Evolutionary conservation across 2,329 filamentous ascomycete species (phyloP).

Genomic region (Penicillium sp.): DNA sequence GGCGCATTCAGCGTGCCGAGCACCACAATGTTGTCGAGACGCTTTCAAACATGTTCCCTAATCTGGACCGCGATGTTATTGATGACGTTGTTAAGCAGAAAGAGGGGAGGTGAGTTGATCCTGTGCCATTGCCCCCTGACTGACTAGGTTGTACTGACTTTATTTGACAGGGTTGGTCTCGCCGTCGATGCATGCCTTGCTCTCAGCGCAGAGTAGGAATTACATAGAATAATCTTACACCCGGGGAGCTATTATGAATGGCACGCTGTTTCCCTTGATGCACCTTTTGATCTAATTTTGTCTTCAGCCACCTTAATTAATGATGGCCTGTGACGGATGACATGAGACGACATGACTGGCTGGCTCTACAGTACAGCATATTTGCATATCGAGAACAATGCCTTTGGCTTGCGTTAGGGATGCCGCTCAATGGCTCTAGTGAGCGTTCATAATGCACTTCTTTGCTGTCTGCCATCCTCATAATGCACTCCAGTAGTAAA

Average conservation of each 20-base stretch:
- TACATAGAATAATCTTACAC: slow-evolving; percentile 17
- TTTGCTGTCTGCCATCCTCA: background rate
- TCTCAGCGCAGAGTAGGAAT: slow-evolving; percentile 53
- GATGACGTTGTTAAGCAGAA: slow-evolving; percentile 96
- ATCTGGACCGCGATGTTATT: slow-evolving; percentile 90
- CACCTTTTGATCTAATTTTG: background rate
- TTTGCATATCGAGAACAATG: background rate
- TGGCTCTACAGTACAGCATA: background rate
- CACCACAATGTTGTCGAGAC: slow-evolving; percentile 93
- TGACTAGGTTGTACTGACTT: slow-evolving; percentile 10
- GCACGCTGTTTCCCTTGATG: background rate
- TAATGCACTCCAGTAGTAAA: background rate
- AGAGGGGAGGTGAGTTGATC: slow-evolving; percentile 74
- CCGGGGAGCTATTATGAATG: background rate
- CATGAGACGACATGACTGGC: background rate
- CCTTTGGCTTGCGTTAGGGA: background rate
- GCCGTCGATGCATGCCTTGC: slow-evolving; percentile 86
- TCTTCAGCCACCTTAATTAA: background rate
- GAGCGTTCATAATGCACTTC: background rate
- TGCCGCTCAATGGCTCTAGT: background rate
- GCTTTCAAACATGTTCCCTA: slow-evolving; percentile 93
- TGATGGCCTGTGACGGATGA: background rate
- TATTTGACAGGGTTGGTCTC: slow-evolving; percentile 66
- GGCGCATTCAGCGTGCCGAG: slow-evolving; percentile 78
- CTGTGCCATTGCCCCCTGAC: background rate